Base-by-base conservation (phyloP, 768 basidiomycete genomes). In the Exsudoporus frostii region DNA sequence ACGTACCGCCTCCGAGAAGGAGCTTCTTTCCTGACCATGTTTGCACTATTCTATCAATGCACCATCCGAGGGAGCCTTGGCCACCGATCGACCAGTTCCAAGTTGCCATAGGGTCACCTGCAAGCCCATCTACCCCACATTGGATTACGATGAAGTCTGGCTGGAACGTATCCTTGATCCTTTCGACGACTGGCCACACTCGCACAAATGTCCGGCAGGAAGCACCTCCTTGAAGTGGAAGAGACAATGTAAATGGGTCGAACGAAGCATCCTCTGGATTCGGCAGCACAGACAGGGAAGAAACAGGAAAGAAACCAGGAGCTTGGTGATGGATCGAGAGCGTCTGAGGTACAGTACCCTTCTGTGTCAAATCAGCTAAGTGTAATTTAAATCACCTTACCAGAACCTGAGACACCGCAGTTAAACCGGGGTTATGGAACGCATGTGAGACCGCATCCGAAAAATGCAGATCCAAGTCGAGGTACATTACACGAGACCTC, bases 391-490 rank as follows among this genome's bases (percentile, higher is more conserved):
- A 27, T 29, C 32, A 60, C 5, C 61, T 71, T 58, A 83, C 83
- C 70, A 79, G 63, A 50, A 81, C 76, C 56, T 82, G 82, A 8
- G 76, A 71, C 13, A 56, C 53, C 22, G 57, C 59, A 9, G 73
- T 61, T 1, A 73, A 68, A 22, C 62, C 60, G 2, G 77, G 71
- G 1, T 74, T 70, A 52, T 77, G 69, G 65, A 92, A 90, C 0
- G 92, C 90, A 36, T 88, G 79, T 0, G 88, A 87, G 41, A 95
- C 92, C 0, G 83, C 92, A 63, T 97, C 93, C 5, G 88, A 90
- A 61, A 91, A 93, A 67, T 98, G 95, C 3, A 97, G 76, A 66
- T 98, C 95, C 9, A 98, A 73, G 65, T 98, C 95, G 45, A 98
- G 77, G 71, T 97, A 97, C 82, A 98, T 84, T 11, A 94, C 78